These are phyloP conservation scores for Didymella arachidicola DNA, from an alignment of 2,329 filamentous ascomycete species.

Conservation along the genomic window DNA sequence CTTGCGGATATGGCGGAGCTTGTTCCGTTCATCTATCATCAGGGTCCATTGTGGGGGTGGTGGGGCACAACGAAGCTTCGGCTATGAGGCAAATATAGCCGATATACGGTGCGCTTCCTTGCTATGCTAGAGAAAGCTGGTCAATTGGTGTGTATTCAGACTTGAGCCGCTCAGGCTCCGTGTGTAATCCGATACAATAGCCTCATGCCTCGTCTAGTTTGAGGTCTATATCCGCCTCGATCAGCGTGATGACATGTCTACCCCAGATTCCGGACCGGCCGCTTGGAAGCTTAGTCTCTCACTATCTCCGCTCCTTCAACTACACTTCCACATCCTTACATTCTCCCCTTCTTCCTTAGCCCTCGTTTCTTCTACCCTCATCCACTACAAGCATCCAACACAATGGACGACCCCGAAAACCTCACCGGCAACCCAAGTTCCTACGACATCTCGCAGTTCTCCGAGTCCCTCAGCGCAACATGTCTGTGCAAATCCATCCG, in stretches of 20 bases:
- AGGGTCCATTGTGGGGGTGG: slow-evolving; percentile 10
- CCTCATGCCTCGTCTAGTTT: neutral
- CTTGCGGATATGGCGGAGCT: slow-evolving; percentile 4
- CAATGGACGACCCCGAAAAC: slow-evolving; percentile 15
- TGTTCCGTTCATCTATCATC: neutral
- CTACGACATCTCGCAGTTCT: slow-evolving; percentile 46
- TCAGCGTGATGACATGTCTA: slow-evolving; percentile 6
- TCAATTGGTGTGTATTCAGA: neutral
- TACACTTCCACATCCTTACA: neutral
- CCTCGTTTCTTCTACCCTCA: neutral
- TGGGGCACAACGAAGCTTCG: neutral
- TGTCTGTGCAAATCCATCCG: slow-evolving; percentile 59
- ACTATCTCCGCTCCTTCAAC: neutral
- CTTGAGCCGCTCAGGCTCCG: neutral
- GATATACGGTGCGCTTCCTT: neutral
- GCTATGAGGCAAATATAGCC: slow-evolving; percentile 7
- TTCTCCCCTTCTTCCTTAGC: no score
- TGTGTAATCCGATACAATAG: neutral
- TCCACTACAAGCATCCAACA: neutral
- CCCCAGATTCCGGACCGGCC: neutral
- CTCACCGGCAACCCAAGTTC: slow-evolving; percentile 52
- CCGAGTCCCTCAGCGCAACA: slow-evolving; percentile 48
- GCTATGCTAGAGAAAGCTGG: neutral
- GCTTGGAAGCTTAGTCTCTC: neutral
- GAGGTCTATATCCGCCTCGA: neutral